A percentile compares a stretch with the other conserved stretches of the same genome.
Evolutionary conservation across 1,139 yeast genomes (phyloP).

Genomic region (Spathaspora jeffriesii): DNA sequence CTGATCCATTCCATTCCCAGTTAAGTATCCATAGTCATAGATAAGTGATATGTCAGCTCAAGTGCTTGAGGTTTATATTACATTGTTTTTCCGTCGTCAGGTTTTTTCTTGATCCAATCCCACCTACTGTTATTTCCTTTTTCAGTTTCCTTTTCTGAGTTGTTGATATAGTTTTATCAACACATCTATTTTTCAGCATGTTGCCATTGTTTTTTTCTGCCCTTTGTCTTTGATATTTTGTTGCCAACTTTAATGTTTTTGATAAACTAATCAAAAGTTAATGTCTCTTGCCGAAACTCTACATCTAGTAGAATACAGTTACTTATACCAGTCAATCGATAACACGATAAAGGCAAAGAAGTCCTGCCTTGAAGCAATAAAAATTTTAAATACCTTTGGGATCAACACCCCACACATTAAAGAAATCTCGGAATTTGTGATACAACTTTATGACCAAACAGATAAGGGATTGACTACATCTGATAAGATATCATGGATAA

Average conservation of each 20-base stretch:
- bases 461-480: slow-evolving; percentile 7
- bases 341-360: slow-evolving; percentile 18
- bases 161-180: slow-evolving; percentile 1
- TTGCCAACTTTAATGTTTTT: background rate
- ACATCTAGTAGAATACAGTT: slow-evolving; percentile 15
- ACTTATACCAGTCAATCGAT: slow-evolving; percentile 17
- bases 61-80: too few species aligned
- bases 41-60: slow-evolving; percentile 85
- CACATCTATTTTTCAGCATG: background rate
- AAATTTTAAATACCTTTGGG: slow-evolving; percentile 22
- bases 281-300: slow-evolving; percentile 9
- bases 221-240: background rate
- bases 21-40: slow-evolving; percentile 79
- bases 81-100: background rate
- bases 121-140: slow-evolving; percentile 1
- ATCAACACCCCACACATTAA: slow-evolving; percentile 11
- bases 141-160: slow-evolving; percentile 2
- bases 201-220: slow-evolving; percentile 22
- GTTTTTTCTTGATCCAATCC: background rate
- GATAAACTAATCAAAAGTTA: background rate
- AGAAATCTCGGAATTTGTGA: slow-evolving; percentile 20
- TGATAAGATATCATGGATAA: slow-evolving; percentile 43
- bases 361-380: slow-evolving; percentile 24
- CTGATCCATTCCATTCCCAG: slow-evolving; percentile 98
- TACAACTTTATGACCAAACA: slow-evolving; percentile 21